Evolutionary conservation across 2,329 filamentous ascomycete species (phyloP).

Genomic region (Fusarium begoniae): DNA sequence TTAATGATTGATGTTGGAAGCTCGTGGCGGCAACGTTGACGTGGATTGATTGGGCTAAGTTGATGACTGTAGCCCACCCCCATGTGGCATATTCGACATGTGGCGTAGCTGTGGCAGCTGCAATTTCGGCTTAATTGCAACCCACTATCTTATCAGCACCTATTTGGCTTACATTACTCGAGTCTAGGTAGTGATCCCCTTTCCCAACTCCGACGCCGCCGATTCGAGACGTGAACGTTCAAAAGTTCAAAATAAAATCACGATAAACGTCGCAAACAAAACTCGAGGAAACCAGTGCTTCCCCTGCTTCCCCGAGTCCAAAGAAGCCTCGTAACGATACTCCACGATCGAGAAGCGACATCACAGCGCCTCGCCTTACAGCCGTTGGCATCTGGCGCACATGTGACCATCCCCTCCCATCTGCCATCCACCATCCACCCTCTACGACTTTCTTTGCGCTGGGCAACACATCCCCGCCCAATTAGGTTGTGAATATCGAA

Average conservation of each 20-base stretch:
- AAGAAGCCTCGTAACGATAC: conserved; percentile 7
- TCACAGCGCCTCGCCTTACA: conserved; percentile 34
- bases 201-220: conserved; percentile 41
- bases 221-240: conserved; percentile 32
- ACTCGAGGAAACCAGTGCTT: neutral
- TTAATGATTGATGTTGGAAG: conserved; percentile 13
- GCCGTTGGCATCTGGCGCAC: conserved; percentile 34
- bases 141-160: conserved; percentile 37
- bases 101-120: conserved; percentile 22
- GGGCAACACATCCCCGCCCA: conserved; percentile 35
- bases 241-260: conserved; percentile 27
- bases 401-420: conserved; percentile 41
- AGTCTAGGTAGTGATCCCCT: conserved; percentile 37
- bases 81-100: conserved; percentile 4
- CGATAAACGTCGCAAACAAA: conserved; percentile 22
- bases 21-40: conserved; percentile 22
- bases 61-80: conserved; percentile 23
- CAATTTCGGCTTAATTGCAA: conserved; percentile 43
- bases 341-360: conserved; percentile 27
- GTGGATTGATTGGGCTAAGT: conserved; percentile 22
- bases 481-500: conserved; percentile 36
- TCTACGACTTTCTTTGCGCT: conserved; percentile 33
- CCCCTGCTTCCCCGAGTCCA: neutral
- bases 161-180: conserved; percentile 39
- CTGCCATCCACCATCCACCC: conserved; percentile 34